phyloP scores from a whole-genome alignment of 2,329 filamentous ascomycete species.

The Raffaelea albimanens region DNA sequence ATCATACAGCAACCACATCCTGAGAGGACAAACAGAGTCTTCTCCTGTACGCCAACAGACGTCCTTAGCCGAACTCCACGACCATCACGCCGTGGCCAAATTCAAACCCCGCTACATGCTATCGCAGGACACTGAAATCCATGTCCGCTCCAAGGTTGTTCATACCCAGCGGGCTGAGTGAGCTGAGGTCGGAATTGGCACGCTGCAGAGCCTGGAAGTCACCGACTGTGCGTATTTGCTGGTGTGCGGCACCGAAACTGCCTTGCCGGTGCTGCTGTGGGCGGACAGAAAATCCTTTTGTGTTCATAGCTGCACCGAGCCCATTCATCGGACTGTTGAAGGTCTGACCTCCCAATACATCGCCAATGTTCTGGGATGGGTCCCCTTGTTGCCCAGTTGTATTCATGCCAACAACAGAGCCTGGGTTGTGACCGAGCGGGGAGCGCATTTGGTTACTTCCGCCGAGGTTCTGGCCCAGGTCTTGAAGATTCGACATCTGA shows the following conservation, averaged over 20 bases:
- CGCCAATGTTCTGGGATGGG: not conserved
- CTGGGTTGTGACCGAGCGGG: conserved; percentile 5
- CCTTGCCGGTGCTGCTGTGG: conserved; percentile 27
- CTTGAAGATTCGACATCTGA: conserved; percentile 23
- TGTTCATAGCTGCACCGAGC: conserved; percentile 5
- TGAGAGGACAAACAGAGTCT: too few species aligned
- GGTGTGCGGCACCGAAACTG: conserved; percentile 28
- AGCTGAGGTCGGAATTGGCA: conserved; percentile 29
- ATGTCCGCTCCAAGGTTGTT: conserved; percentile 27
- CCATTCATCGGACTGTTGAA: conserved; percentile 16
- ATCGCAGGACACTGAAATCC: conserved; percentile 29
- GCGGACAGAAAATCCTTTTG: conserved; percentile 21
- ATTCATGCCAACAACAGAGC: conserved; percentile 1
- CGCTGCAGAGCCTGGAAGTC: conserved; percentile 42
- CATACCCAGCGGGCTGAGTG: conserved; percentile 25
- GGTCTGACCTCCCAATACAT: conserved; percentile 1
- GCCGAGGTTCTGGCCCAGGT: conserved; percentile 21
- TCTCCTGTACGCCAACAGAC: too few species aligned
- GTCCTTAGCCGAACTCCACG: too few species aligned
- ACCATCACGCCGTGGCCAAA: too few species aligned
- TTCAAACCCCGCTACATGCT: conserved; percentile 4
- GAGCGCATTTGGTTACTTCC: conserved; percentile 15
- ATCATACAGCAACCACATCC: too few species aligned
- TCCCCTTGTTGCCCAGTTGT: conserved; percentile 6
- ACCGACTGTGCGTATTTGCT: conserved; percentile 32